Base-by-base conservation (phyloP, 495 filamentous ascomycete species). In the Tetracladium setigerum region DNA sequence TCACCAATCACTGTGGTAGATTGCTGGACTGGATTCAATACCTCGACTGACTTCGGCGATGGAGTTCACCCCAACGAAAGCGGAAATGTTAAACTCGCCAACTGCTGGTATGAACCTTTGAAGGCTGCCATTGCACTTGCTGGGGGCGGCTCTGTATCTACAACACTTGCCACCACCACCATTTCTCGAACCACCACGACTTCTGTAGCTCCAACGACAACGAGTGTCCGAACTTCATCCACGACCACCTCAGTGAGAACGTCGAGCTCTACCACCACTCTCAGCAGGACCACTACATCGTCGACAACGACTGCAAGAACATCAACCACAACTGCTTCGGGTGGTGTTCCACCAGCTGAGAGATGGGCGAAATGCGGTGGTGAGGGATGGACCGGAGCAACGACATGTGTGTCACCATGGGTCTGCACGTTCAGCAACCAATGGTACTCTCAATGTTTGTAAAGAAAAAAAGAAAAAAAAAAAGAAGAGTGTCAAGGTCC, bases 1-100 rank as follows among this genome's bases (percentile, higher is more conserved):
- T 68, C 63, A 16, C 68, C 68, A 5, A 62, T 73, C 34, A 53
- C 40, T 37, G 66, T 70, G 5, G 70, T 73, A 0, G 69, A 74
- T 47, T 63, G 65, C 47, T 73, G 59, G 53, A 67, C 59, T 0
- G 68, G 67, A 7, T 73, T 72, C 33, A 55, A 62, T 27, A 46
- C 57, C 14, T 35, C 54, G 2, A 54, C 44, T 11, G 65, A 67
- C 44, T 57, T 65, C 2, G 37, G 50, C 5, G 70, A 74, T 50
- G 68, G 70, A 6, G 65, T 73, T 10, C 70, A 74, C 49, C 71
- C 69, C 1, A 73, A 69, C 44, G 51, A 52, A 30, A 48, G 41
- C 5, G 70, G 70, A 11, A 63, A 67, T 45, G 46, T 50, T 10
- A 67, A 66, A 58, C 60, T 71, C 49, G 59, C 62, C n/a, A 52